These are phyloP conservation scores for Xerocomus amazonicus DNA, from an alignment of 1,284 basidiomycete species.

Conservation along the genomic window DNA sequence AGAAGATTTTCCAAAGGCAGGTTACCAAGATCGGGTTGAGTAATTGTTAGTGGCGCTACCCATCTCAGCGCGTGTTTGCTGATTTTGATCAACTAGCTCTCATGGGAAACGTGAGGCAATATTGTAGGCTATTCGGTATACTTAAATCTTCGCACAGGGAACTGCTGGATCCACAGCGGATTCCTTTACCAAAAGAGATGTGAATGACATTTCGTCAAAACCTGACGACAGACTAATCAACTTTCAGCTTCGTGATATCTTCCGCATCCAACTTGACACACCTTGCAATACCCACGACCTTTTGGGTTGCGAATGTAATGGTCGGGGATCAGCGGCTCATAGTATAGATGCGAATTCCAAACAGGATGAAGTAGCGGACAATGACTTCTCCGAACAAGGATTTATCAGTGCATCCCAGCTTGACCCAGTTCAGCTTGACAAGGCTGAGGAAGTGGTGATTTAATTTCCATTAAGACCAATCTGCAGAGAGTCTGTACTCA, in stretches of 20 bases:
- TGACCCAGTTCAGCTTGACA: slow-evolving; percentile 44
- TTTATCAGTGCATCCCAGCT: slow-evolving; percentile 76
- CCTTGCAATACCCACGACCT: slow-evolving; percentile 91
- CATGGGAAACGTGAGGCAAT: slow-evolving; percentile 54
- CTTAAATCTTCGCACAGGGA: slow-evolving; percentile 32
- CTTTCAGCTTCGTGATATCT: slow-evolving; percentile 81
- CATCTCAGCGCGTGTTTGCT: slow-evolving; percentile 1
- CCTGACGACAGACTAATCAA: slow-evolving; percentile 4
- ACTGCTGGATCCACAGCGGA: slow-evolving; percentile 64
- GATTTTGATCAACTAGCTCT: slow-evolving; percentile 44
- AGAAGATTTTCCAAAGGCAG: slow-evolving; percentile 89
- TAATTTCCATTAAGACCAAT: slow-evolving; percentile 1
- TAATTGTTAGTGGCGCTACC: slow-evolving; percentile 57
- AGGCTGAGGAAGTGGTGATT: slow-evolving; percentile 52
- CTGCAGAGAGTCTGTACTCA: neutral
- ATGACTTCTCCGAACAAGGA: slow-evolving; percentile 38
- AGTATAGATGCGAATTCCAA: slow-evolving; percentile 14
- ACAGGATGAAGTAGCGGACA: slow-evolving; percentile 18
- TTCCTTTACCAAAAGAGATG: slow-evolving; percentile 88
- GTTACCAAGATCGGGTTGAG: slow-evolving; percentile 94
- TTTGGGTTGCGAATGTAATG: slow-evolving; percentile 69
- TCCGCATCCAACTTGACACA: slow-evolving; percentile 79
- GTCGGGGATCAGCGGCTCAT: slow-evolving; percentile 20
- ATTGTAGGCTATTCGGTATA: neutral
- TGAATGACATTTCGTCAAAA: slow-evolving; percentile 35